Evolutionary conservation across 2,329 filamentous ascomycete genomes (phyloP).

Genomic region (Claviceps paspali): DNA sequence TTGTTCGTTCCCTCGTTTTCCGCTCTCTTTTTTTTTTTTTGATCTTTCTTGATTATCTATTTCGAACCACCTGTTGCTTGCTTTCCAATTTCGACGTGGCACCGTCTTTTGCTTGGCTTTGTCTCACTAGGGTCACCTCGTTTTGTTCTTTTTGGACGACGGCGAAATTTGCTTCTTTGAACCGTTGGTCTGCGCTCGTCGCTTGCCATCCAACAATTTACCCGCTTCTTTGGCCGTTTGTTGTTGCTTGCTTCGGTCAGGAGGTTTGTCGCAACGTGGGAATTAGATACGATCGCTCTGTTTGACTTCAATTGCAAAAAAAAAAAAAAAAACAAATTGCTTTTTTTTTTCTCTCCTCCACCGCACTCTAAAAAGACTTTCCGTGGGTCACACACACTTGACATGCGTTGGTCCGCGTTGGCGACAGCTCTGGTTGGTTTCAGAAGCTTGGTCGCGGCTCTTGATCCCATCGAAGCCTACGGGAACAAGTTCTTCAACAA

Average conservation of each 20-base stretch:
- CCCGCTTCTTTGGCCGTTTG: background rate
- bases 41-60: too few species aligned
- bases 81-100: background rate
- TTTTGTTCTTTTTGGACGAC: conserved; percentile 4
- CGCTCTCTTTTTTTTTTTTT: too few species aligned
- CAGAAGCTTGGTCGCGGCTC: conserved; percentile 19
- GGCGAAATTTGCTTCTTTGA: background rate
- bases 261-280: background rate
- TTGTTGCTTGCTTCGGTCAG: background rate
- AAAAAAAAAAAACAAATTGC: background rate
- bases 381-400: background rate
- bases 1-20: too few species aligned
- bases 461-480: conserved; percentile 37
- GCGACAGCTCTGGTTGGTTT: conserved; percentile 20
- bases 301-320: too few species aligned
- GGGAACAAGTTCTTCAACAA: conserved; percentile 78
- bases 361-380: background rate
- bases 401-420: conserved; percentile 24
- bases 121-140: background rate
- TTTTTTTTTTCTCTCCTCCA: background rate
- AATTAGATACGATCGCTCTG: too few species aligned
- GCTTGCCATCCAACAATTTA: background rate
- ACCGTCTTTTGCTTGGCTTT: conserved; percentile 1
- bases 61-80: background rate
- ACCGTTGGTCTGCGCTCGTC: background rate